Base-by-base conservation (phyloP, 805 yeast genomes). In the Hemisphaericaspora nanyangensis region DNA sequence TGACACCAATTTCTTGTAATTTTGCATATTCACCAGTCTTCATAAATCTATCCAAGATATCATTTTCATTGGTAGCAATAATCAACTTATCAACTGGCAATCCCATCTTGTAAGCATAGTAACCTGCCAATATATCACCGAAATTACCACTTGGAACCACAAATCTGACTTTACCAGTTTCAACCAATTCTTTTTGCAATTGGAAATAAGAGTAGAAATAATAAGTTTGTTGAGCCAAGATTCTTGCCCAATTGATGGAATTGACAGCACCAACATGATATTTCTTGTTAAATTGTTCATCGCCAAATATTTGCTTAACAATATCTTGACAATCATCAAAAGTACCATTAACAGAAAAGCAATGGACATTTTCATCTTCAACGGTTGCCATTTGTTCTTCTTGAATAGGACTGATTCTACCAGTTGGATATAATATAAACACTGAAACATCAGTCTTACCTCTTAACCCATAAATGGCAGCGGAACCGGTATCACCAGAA, bases 371-470 rank as follows among this genome's bases (percentile, higher is more conserved):
- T 37, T 78, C 67, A 62, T 93, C 99, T 37, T 81, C 76, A 7
- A 93, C 98, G 6, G 98, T 89, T 40, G 99, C 86, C 99, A 93
- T 93, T 68, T 93, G 99, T 52, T 85, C 87, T 68, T 93, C 99
- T 72, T 93, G 99, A 48, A 93, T 84, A 31, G 96, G 97, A 26
- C 98, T 90, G 41, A 93, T 93, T 61, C 97, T 81, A 35, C 98
- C 99, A 7, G 95, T 87, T 54, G 99, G 99, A 59, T 91, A 93
- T 53, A 93, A 70, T 48, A 93, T 93, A 65, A 93, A 93, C 17
- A 93, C 99, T 22, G 95, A 85, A n/a, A 93, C 96, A 61, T 93
- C 98, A 65, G 89, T 85, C 68, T 93, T 93, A 62, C 95, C 95
- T 68, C 99, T 79, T 50, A 93, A 76, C 39, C 99, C 99, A 66